These are phyloP conservation scores for Triangularia verruculosa DNA, from an alignment of 2,329 filamentous ascomycete genomes.

Conservation along the genomic window DNA sequence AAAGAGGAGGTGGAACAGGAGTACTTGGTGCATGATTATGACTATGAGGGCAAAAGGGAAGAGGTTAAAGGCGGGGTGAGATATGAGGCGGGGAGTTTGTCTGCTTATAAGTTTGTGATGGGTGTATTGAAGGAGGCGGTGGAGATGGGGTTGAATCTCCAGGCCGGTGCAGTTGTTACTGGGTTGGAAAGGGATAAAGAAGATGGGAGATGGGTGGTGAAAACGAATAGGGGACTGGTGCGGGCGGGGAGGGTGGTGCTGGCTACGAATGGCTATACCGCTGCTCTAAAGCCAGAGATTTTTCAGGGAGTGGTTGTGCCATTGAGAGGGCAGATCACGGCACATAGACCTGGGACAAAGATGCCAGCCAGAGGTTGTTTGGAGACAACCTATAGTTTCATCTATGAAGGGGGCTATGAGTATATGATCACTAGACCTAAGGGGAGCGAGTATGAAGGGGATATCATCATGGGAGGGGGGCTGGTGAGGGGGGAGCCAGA, in stretches of 20 bases:
- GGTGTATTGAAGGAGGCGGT: slow-evolving; percentile 47
- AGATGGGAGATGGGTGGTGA: slow-evolving; percentile 36
- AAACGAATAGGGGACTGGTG: slow-evolving; percentile 44
- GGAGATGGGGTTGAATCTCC: slow-evolving; percentile 45
- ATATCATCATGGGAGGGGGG: slow-evolving; percentile 63
- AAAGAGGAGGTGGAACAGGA: slow-evolving; percentile 12
- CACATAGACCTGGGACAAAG: slow-evolving; percentile 36
- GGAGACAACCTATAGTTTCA: slow-evolving; percentile 57
- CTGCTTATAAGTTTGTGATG: slow-evolving; percentile 37
- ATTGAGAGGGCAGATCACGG: slow-evolving; percentile 49
- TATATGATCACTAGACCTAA: slow-evolving; percentile 61
- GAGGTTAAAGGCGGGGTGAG: slow-evolving; percentile 45
- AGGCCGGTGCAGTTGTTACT: slow-evolving; percentile 46
- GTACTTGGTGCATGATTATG: slow-evolving; percentile 12
- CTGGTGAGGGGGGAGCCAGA: slow-evolving; percentile 38
- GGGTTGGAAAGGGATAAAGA: slow-evolving; percentile 22
- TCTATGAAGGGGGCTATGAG: slow-evolving; percentile 59
- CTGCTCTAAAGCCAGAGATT: slow-evolving; percentile 37
- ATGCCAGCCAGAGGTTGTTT: slow-evolving; percentile 39
- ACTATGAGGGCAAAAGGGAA: slow-evolving; percentile 28
- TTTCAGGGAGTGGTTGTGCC: slow-evolving; percentile 50
- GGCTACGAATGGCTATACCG: slow-evolving; percentile 54
- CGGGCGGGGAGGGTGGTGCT: slow-evolving; percentile 44
- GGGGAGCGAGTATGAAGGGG: slow-evolving; percentile 42
- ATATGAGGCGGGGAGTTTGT: slow-evolving; percentile 45